Evolutionary conservation across 2,329 filamentous ascomycete genomes (phyloP), one percentile per base, ranked within the genome.

Genomic region (Cladobotryum mycophilum): DNA sequence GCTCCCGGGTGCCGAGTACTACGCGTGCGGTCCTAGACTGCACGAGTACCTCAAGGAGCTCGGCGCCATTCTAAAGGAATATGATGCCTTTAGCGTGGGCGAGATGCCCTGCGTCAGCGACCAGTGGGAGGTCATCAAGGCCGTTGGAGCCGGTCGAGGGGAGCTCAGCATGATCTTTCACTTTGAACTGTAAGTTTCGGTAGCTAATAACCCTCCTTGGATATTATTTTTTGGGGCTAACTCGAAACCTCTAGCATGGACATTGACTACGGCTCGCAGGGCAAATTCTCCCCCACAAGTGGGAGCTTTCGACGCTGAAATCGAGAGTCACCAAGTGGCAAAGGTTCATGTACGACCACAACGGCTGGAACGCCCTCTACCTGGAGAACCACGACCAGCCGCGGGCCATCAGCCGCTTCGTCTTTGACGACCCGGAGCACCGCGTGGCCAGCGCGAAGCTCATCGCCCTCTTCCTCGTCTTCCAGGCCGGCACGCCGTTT

Each of bases 141-240:
- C 68, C 6, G 82, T 87, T 2, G 72, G 72, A 3, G 75, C 72
- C 18, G 76, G 79, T 46, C 72, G 78, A 14, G 72, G 75, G 33
- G 82, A 87, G 60, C 67, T 88, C 41, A 82, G 79, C 62, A 88
- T 88, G 82, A 83, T 88, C 35, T 88, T 88, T 66, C 80, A 86
- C 58, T 88, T 88, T 61, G 84, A 87, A 51, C 70, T 81, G 75
- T 77, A 58, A 59, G 71, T 20, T 20, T 20, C 62, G 12, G 11
- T 2, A 18, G 3, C 25, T 8, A 15, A 12, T 13, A 20, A 20
- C 20, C 5, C 20, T 20, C 5, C 20, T 20, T 20, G 3, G 20
- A 20, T 20, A 20, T 20, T 20, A n/a, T n/a, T 20, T 20, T 20
- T 3, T 4, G 13, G 8, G 30, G 30, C 30, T 36, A 20, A 14